phyloP scores from a whole-genome alignment of 164 flowering plant genomes.

The Umbilicus rupestris region DNA sequence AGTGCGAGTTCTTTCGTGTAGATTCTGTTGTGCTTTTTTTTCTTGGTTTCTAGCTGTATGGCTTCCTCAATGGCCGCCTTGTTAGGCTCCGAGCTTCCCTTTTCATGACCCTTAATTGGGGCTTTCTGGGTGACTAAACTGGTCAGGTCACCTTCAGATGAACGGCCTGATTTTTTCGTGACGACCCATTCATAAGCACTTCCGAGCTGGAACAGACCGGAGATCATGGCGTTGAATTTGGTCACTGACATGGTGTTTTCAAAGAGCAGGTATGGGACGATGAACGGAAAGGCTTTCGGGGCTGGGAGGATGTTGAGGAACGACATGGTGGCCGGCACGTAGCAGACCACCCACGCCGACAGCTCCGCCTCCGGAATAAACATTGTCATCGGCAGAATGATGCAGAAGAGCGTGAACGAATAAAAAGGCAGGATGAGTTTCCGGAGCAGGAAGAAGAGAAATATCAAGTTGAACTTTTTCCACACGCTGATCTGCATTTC shows the following conservation, averaged over 20 bases:
- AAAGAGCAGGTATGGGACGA: conserved; percentile 21
- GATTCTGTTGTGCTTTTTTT: conserved; percentile 83
- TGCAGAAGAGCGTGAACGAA: conserved; percentile 92
- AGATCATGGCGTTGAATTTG: conserved; percentile 22
- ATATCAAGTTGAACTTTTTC: conserved; percentile 87
- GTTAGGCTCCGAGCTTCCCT: conserved; percentile 51
- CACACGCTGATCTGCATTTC: conserved; percentile 62
- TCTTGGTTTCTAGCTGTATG: conserved; percentile 16
- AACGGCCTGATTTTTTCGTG: conserved; percentile 20
- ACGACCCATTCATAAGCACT: conserved; percentile 23
- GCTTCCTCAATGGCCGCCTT: conserved; percentile 42
- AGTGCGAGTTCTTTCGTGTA: conserved; percentile 81
- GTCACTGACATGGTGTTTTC: conserved; percentile 26
- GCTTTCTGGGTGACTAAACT: conserved; percentile 5
- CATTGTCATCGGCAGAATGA: conserved; percentile 53
- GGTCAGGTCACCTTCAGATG: conserved; percentile 17
- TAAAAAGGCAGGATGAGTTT: conserved; percentile 89
- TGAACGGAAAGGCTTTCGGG: conserved; percentile 22
- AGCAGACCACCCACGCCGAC: conserved; percentile 22
- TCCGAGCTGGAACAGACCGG: conserved; percentile 22
- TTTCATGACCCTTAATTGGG: conserved; percentile 39
- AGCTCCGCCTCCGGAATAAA: conserved; percentile 24
- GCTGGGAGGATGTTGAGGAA: conserved; percentile 22
- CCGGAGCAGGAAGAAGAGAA: conserved; percentile 85
- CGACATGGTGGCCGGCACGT: conserved; percentile 18